These are phyloP conservation scores for Sungouiella blattae DNA, from an alignment of 805 yeast genomes.

Conservation along the genomic window DNA sequence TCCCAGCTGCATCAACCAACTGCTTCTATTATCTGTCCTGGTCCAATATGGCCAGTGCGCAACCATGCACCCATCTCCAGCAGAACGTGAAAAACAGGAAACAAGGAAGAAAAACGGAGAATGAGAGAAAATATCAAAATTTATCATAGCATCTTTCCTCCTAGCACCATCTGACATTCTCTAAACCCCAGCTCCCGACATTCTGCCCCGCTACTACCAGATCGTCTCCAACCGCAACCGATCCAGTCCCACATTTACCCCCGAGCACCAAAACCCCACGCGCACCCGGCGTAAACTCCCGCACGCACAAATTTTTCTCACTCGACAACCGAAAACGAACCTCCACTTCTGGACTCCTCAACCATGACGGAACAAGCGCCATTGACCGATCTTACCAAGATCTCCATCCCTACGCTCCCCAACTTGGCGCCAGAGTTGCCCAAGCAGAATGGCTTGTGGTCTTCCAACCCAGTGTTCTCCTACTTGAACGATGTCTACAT, in stretches of 20 bases:
- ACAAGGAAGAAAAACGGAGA: too few relatives aligned
- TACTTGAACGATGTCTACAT: conserved; percentile 74
- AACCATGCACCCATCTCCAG: too few relatives aligned
- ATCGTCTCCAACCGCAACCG: not conserved
- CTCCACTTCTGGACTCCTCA: not conserved
- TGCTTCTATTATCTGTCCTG: too few relatives aligned
- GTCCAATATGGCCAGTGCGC: too few relatives aligned
- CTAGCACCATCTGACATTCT: too few relatives aligned
- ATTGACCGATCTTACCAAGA: conserved; percentile 41
- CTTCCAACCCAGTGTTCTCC: conserved; percentile 77
- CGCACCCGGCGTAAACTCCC: conserved; percentile 3
- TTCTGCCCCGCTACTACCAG: too few relatives aligned
- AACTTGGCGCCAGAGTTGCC: conserved; percentile 52
- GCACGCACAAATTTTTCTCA: conserved; percentile 7
- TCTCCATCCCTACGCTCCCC: conserved; percentile 55
- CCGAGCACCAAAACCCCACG: not conserved
- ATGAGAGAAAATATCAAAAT: too few relatives aligned
- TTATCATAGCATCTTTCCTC: too few relatives aligned
- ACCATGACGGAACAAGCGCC: conserved; percentile 14
- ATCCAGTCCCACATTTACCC: conserved; percentile 5
- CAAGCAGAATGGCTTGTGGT: conserved; percentile 62
- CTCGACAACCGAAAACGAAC: not conserved
- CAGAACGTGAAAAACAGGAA: too few relatives aligned
- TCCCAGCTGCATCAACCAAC: too few relatives aligned
- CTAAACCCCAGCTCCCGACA: too few relatives aligned